These are phyloP conservation scores for Psophocarpus tetragonolobus DNA, from an alignment of 306 rosid species.

Conservation along the genomic window DNA sequence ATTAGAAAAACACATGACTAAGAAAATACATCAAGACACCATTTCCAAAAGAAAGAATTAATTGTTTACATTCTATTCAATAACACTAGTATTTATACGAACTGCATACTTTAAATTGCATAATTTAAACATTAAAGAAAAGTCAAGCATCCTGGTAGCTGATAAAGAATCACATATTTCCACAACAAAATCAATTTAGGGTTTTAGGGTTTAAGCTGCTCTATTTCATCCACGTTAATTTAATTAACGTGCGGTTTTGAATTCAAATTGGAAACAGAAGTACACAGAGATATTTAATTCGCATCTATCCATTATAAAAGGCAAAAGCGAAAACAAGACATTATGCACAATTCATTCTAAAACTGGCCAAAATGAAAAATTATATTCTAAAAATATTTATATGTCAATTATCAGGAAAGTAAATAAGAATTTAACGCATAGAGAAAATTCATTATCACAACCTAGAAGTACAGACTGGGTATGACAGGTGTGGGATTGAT, in stretches of 20 bases:
- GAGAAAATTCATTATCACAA: no score
- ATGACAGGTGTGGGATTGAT: no score
- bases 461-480: no score
- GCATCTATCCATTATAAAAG: no score
- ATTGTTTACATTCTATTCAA: neutral
- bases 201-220: constrained; percentile 81
- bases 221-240: constrained; percentile 65
- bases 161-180: constrained; percentile 71
- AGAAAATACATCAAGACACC: neutral
- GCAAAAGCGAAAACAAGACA: no score
- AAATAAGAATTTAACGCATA: no score
- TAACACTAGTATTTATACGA: neutral
- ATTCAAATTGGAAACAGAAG: constrained; percentile 18
- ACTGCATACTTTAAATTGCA: neutral
- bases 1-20: neutral
- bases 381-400: no score
- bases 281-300: no score
- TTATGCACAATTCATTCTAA: no score
- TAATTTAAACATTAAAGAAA: no score
- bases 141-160: constrained; percentile 46
- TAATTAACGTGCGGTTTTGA: constrained; percentile 46
- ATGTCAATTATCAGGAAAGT: no score
- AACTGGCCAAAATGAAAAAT: no score
- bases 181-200: constrained; percentile 80
- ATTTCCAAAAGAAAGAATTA: neutral